A percentile compares a stretch with the other conserved stretches of the same genome.
Conservation (phyloP, 345 rosid species). For the Citrus unshiu region DNA sequence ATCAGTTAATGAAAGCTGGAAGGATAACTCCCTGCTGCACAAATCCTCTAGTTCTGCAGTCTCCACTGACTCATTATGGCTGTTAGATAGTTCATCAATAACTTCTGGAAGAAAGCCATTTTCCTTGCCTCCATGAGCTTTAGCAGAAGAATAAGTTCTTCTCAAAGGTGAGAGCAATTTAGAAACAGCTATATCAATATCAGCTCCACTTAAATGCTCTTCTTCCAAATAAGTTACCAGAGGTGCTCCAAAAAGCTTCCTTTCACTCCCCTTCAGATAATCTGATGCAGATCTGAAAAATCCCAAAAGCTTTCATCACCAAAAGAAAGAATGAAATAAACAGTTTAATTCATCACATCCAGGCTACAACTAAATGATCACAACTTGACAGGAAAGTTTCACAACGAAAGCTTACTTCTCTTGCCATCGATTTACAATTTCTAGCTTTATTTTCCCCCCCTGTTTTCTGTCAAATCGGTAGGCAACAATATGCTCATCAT, state of each 20-base stretch:
- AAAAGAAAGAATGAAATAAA: neutral
- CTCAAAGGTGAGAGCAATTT: constrained; percentile 60
- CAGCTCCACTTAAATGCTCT: constrained; percentile 57
- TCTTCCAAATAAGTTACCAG: constrained; percentile 55
- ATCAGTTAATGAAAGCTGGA: constrained; percentile 46
- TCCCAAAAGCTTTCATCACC: neutral
- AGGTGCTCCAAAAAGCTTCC: constrained; percentile 64
- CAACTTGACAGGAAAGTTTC: neutral
- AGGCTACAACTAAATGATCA: neutral
- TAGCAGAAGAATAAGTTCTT: constrained; percentile 41
- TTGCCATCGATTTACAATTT: constrained; percentile 51
- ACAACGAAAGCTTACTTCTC: constrained; percentile 41
- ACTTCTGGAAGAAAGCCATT: constrained; percentile 45
- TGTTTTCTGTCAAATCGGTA: constrained; percentile 60
- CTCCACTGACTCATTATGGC: constrained; percentile 32
- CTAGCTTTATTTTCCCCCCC: constrained; percentile 60
- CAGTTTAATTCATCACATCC: neutral
- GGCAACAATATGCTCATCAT: constrained; percentile 80
- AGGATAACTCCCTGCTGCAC: constrained; percentile 28
- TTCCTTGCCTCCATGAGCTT: constrained; percentile 36
- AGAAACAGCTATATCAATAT: constrained; percentile 46
- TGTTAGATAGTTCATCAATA: constrained; percentile 42
- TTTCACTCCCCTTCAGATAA: constrained; percentile 34
- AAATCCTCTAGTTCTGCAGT: constrained; percentile 36
- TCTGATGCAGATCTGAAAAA: constrained; percentile 41